A percentile compares a stretch with the other conserved stretches of the same genome.
Conservation (phyloP, 805 yeast species). For the Kuraishia cidri region DNA sequence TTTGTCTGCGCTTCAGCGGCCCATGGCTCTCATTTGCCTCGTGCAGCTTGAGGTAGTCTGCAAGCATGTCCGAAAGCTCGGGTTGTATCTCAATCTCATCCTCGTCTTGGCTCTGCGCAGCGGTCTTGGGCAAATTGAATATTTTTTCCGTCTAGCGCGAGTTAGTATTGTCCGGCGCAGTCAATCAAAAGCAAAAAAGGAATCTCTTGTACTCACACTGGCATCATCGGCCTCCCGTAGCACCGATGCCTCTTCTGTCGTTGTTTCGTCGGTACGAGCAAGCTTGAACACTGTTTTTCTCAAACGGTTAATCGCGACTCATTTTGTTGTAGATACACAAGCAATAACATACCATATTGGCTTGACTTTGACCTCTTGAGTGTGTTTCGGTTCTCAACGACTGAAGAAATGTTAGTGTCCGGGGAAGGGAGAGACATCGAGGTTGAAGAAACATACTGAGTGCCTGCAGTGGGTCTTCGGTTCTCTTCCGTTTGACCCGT, state of each 20-base stretch:
- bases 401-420: not conserved
- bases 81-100: conserved; percentile 35
- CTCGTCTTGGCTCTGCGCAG: conserved; percentile 5
- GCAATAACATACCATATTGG: conserved; percentile 1
- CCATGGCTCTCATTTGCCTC: conserved; percentile 16
- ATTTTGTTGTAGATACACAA: too few species aligned
- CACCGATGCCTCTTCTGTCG: too few species aligned
- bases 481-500: conserved; percentile 79
- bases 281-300: conserved; percentile 1
- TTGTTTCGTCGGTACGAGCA: conserved; percentile 1
- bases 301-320: too few species aligned
- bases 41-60: conserved; percentile 45
- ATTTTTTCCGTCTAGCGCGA: too few species aligned
- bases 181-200: too few species aligned
- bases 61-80: conserved; percentile 70
- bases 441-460: conserved; percentile 29
- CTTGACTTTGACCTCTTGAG: conserved; percentile 3
- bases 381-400: not conserved
- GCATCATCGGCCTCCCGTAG: too few species aligned
- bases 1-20: conserved; percentile 2
- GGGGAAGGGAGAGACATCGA: not conserved
- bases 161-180: too few species aligned
- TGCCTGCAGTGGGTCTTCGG: conserved; percentile 85
- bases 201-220: too few species aligned
- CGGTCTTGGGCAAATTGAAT: not conserved